phyloP scores from a whole-genome alignment of 176 grass and related monocot genomes.

The Hyparrhenia diplandra region DNA sequence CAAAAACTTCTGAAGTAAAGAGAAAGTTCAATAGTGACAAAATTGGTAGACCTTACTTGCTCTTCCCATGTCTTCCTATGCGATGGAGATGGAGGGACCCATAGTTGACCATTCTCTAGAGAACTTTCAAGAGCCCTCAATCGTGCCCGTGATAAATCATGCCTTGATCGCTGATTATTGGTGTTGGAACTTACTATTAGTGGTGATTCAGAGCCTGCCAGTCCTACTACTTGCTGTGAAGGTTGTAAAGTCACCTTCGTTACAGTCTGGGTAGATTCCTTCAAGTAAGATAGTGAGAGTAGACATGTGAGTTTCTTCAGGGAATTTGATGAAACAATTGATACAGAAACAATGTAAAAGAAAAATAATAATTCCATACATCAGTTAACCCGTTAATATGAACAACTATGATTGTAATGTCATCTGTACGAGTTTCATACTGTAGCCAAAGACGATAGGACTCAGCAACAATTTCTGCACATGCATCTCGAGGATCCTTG shows the following conservation, averaged over 20 bases:
- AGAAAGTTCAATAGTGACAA: background rate
- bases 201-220: slow-evolving; percentile 66
- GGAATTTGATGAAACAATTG: slow-evolving; percentile 25
- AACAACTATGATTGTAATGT: slow-evolving; percentile 96
- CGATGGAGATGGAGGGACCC: slow-evolving; percentile 71
- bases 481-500: slow-evolving; percentile 98
- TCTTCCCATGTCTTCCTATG: slow-evolving; percentile 99
- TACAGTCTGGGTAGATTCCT: slow-evolving; percentile 42
- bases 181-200: slow-evolving; percentile 43
- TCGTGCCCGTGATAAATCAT: slow-evolving; percentile 72
- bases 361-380: slow-evolving; percentile 63
- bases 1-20: slow-evolving; percentile 13
- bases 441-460: slow-evolving; percentile 97
- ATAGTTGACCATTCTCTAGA: slow-evolving; percentile 65
- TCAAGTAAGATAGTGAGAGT: slow-evolving; percentile 40
- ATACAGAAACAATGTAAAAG: background rate
- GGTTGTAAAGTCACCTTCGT: slow-evolving; percentile 45
- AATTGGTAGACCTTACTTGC: slow-evolving; percentile 50
- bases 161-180: slow-evolving; percentile 66
- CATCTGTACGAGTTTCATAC: slow-evolving; percentile 99
- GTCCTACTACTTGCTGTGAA: slow-evolving; percentile 58
- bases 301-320: slow-evolving; percentile 34
- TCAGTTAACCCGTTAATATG: slow-evolving; percentile 86
- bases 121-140: slow-evolving; percentile 80
- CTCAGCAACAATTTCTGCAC: slow-evolving; percentile 96